These are phyloP conservation scores for Schrenkiella parvula DNA, from an alignment of 345 rosid species.

Conservation along the genomic window DNA sequence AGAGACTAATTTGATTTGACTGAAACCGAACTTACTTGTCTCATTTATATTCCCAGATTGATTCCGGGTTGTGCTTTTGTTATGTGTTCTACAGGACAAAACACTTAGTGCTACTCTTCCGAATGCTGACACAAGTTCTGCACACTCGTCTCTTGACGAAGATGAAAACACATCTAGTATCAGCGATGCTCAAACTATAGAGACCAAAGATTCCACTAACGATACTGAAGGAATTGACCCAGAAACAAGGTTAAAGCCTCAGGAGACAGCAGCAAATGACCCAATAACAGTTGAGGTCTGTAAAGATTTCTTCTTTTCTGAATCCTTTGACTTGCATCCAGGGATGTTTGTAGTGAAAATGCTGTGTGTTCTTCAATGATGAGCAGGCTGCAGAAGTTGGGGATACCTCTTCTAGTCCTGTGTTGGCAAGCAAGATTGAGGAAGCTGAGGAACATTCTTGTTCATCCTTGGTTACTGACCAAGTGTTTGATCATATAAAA, in stretches of 20 bases:
- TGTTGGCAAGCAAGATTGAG: conserved; percentile 19
- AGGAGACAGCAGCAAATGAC: conserved; percentile 26
- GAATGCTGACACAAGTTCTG: conserved; percentile 28
- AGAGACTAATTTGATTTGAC: conserved; percentile 21
- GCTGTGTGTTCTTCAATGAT: conserved; percentile 1
- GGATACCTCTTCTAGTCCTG: conserved; percentile 26
- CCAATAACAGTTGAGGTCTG: conserved; percentile 35
- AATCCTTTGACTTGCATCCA: background rate
- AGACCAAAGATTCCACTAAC: conserved; percentile 26
- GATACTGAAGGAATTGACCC: conserved; percentile 1
- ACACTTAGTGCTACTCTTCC: conserved; percentile 17
- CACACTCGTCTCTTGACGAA: conserved; percentile 14
- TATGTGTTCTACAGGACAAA: conserved; percentile 30
- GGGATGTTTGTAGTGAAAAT: background rate
- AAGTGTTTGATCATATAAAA: conserved; percentile 32
- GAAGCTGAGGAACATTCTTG: conserved; percentile 41
- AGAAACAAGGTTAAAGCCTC: conserved; percentile 30
- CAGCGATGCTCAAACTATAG: conserved; percentile 33
- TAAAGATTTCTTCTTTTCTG: background rate
- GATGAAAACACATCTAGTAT: conserved; percentile 17
- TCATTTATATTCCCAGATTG: background rate
- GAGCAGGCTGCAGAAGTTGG: conserved; percentile 38
- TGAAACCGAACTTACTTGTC: background rate
- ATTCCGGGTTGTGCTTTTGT: background rate
- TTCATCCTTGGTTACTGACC: conserved; percentile 30